phyloP scores from a whole-genome alignment of 2,329 filamentous ascomycete species.

The Phaeosphaeria sp. region DNA sequence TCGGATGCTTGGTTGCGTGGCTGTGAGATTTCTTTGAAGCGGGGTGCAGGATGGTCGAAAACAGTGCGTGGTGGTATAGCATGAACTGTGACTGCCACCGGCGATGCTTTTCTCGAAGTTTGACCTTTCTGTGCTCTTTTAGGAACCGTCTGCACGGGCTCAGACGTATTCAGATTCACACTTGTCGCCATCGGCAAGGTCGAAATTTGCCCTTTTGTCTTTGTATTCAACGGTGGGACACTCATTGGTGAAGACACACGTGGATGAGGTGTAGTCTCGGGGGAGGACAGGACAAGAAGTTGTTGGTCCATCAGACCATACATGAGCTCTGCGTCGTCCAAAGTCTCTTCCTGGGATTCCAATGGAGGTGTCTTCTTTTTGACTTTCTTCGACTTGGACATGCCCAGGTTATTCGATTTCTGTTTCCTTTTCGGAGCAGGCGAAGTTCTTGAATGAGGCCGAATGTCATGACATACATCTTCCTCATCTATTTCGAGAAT shows the following conservation, averaged over 20 bases:
- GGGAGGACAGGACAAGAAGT: constrained; percentile 22
- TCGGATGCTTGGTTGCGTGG: constrained; percentile 8
- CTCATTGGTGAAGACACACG: constrained; percentile 8
- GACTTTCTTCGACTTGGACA: not conserved
- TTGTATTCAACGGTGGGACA: not conserved
- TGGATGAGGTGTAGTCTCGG: constrained; percentile 7
- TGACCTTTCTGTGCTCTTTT: not conserved
- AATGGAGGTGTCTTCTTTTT: constrained; percentile 9
- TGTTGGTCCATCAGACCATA: constrained; percentile 40
- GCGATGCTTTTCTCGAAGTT: constrained; percentile 4
- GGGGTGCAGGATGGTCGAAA: constrained; percentile 3
- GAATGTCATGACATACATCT: not conserved
- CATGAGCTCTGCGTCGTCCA: constrained; percentile 34
- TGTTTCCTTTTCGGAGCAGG: not conserved
- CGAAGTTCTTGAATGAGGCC: not conserved
- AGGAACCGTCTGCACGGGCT: not conserved
- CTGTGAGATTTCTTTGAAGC: constrained; percentile 11
- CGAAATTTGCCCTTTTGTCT: not conserved
- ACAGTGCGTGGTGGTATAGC: not conserved
- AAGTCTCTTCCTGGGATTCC: constrained; percentile 12
- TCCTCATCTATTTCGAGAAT: not conserved
- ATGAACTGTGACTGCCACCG: constrained; percentile 1
- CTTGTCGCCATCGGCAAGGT: not conserved
- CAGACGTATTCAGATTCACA: not conserved
- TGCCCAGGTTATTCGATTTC: not conserved